These are phyloP conservation scores for Clavulina sp. DNA, from an alignment of 768 basidiomycete species.

Conservation along the genomic window DNA sequence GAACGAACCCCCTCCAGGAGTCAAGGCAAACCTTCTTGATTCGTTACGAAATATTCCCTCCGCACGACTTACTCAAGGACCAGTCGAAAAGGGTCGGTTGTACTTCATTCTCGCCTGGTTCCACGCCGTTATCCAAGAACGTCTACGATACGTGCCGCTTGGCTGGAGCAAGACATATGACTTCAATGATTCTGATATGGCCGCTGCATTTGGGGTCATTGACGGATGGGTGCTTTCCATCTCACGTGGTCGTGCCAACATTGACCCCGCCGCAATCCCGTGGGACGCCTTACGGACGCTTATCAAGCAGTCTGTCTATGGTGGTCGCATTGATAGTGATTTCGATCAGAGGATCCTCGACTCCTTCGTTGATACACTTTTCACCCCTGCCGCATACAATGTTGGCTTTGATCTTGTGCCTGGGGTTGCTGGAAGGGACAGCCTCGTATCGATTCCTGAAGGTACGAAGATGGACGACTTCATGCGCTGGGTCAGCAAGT, in stretches of 20 bases:
- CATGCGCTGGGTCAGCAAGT: constrained; percentile 67
- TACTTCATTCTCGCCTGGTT: constrained; percentile 98
- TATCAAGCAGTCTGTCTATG: constrained; percentile 92
- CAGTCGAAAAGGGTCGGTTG: constrained; percentile 78
- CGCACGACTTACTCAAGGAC: constrained; percentile 61
- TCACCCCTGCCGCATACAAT: constrained; percentile 79
- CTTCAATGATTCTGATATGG: constrained; percentile 98
- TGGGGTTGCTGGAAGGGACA: constrained; percentile 28
- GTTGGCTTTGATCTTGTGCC: constrained; percentile 83
- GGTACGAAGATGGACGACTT: constrained; percentile 88
- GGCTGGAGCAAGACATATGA: constrained; percentile 97
- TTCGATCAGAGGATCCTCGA: constrained; percentile 88
- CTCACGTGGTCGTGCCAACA: constrained; percentile 77
- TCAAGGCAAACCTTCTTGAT: constrained; percentile 91
- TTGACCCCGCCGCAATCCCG: constrained; percentile 81
- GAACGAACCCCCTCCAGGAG: constrained; percentile 96
- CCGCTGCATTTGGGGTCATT: constrained; percentile 80
- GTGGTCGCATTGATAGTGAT: constrained; percentile 84
- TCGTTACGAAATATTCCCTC: constrained; percentile 60
- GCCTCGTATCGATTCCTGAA: constrained; percentile 59
- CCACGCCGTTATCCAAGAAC: constrained; percentile 95
- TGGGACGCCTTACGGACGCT: constrained; percentile 91
- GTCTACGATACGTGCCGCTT: constrained; percentile 84
- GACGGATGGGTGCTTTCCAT: constrained; percentile 71
- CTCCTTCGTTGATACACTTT: constrained; percentile 80